Evolutionary conservation across 305 asterid species (phyloP).

Genomic region (Salvia sclarea): DNA sequence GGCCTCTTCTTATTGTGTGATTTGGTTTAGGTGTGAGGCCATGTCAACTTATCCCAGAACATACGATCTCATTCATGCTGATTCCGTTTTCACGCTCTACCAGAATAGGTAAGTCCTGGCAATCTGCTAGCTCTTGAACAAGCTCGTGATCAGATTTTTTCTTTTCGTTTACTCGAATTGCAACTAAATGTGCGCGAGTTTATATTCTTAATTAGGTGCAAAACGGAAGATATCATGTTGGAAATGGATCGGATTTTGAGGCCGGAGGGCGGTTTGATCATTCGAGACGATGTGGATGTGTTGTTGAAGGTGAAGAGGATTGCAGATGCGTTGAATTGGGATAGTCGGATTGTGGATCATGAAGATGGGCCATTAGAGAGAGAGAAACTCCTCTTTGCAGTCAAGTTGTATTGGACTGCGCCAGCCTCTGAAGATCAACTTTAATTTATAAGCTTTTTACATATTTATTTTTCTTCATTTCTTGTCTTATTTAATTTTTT

Average conservation of each 20-base stretch:
- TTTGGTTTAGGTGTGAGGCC: slow-evolving; percentile 68
- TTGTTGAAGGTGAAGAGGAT: slow-evolving; percentile 56
- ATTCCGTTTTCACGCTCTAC: slow-evolving; percentile 55
- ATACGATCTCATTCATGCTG: slow-evolving; percentile 74
- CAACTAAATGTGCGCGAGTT: not conserved
- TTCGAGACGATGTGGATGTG: slow-evolving; percentile 63
- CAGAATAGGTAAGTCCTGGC: slow-evolving; percentile 40
- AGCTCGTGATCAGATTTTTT: not conserved
- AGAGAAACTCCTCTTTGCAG: slow-evolving; percentile 66
- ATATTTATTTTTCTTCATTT: not conserved
- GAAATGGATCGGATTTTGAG: slow-evolving; percentile 75
- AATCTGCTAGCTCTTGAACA: not conserved
- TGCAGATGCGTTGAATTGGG: slow-evolving; percentile 67
- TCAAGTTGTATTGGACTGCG: slow-evolving; percentile 62
- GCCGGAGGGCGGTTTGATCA: slow-evolving; percentile 68
- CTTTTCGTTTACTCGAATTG: not conserved
- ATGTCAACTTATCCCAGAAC: slow-evolving; percentile 83
- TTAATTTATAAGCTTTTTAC: not conserved
- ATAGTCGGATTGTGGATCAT: slow-evolving; percentile 58
- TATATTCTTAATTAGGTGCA: no score
- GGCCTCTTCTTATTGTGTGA: not conserved
- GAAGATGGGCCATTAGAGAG: slow-evolving; percentile 66
- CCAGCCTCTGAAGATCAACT: slow-evolving; percentile 37
- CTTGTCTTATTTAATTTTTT: not conserved
- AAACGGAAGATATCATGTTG: slow-evolving; percentile 59